Conservation (phyloP, 2,329 filamentous ascomycete genomes). For the Sporothrix mexicana region DNA sequence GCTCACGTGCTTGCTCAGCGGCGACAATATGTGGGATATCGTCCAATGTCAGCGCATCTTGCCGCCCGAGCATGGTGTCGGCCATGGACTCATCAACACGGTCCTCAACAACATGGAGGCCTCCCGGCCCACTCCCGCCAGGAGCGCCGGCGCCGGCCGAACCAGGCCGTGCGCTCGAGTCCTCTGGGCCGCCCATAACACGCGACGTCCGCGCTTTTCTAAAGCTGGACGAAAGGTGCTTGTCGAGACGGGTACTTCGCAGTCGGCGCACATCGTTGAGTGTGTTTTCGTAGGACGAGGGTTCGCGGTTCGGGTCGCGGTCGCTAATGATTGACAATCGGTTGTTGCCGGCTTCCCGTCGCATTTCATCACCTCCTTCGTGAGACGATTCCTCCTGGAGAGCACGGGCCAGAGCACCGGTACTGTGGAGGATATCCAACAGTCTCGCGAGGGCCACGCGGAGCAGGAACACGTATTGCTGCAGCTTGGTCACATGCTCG, state of each 20-base stretch:
- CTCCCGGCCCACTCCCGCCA: slow-evolving; percentile 55
- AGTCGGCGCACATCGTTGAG: slow-evolving; percentile 92
- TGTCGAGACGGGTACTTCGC: slow-evolving; percentile 91
- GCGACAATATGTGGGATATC: slow-evolving; percentile 97
- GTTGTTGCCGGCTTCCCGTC: slow-evolving; percentile 67
- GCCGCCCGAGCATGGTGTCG: slow-evolving; percentile 84
- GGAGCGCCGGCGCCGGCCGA: slow-evolving; percentile 68
- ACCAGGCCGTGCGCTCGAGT: slow-evolving; percentile 69
- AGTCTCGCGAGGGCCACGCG: slow-evolving; percentile 89
- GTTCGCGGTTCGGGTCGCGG: slow-evolving; percentile 67
- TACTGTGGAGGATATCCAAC: slow-evolving; percentile 82
- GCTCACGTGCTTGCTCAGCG: slow-evolving; percentile 91
- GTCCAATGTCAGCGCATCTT: slow-evolving; percentile 90
- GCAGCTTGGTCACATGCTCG: slow-evolving; percentile 78
- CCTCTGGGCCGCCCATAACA: slow-evolving; percentile 87
- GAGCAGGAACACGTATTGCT: slow-evolving; percentile 93
- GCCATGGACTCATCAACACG: slow-evolving; percentile 71
- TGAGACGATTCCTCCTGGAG: not conserved
- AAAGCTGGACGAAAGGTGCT: slow-evolving; percentile 90
- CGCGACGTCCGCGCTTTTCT: slow-evolving; percentile 88
- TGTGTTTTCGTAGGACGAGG: slow-evolving; percentile 90
- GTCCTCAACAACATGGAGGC: slow-evolving; percentile 81
- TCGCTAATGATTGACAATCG: slow-evolving; percentile 50
- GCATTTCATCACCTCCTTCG: not conserved
- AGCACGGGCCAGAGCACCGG: slow-evolving; percentile 74